A percentile compares a stretch with the other conserved stretches of the same genome.
Evolutionary conservation across 1,284 basidiomycete genomes (phyloP).

Genomic region (Pseudozyma flocculosa): DNA sequence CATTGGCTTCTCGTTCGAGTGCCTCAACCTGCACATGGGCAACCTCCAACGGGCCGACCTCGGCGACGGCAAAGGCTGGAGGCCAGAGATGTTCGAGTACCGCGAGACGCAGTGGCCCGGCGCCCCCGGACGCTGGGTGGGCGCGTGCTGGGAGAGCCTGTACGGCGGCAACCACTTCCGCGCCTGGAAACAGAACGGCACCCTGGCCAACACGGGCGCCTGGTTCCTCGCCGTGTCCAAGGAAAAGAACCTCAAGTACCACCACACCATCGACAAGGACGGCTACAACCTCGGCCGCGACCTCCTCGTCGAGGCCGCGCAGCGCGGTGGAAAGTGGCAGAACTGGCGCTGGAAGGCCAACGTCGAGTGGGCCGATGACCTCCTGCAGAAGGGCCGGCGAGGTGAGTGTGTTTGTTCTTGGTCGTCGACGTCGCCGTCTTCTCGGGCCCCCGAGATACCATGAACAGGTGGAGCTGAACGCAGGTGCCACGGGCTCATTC

Average conservation of each 20-base stretch:
- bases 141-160: constrained; percentile 53
- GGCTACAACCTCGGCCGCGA: constrained; percentile 58
- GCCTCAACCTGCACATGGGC: constrained; percentile 77
- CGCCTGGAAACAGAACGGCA: constrained; percentile 59
- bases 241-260: constrained; percentile 52
- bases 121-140: constrained; percentile 55
- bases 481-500: no score
- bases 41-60: constrained; percentile 73
- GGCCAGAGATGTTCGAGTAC: constrained; percentile 56
- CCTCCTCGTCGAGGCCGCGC: constrained; percentile 49
- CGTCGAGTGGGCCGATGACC: constrained; percentile 52
- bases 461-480: no score
- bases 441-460: not conserved
- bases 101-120: constrained; percentile 51
- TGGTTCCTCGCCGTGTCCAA: constrained; percentile 58
- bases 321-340: constrained; percentile 49
- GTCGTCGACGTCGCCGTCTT: not conserved
- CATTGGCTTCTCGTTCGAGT: constrained; percentile 74
- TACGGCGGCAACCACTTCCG: constrained; percentile 58
- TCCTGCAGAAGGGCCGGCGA: constrained; percentile 48
- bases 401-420: constrained; percentile 12
- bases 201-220: constrained; percentile 53
- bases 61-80: constrained; percentile 74
- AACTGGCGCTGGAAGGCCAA: constrained; percentile 51
- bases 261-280: constrained; percentile 55